Evolutionary conservation across 805 yeast genomes (phyloP), one percentile per base, ranked within the genome.

Genomic region (Ogataea nonfermentans): DNA sequence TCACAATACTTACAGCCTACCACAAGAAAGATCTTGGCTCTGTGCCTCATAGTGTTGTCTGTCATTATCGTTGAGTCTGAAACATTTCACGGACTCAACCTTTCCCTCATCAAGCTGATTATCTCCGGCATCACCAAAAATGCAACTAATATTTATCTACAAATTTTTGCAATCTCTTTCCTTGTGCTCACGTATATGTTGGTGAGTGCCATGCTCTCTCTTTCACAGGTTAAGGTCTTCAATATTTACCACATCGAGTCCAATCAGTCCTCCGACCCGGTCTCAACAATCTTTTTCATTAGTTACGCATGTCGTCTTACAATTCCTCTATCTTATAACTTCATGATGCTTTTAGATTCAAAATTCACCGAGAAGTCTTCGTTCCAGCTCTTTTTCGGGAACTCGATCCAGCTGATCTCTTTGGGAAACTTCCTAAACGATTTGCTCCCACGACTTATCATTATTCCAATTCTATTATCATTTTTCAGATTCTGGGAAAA

Each of bases 281-380:
- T 85, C 0, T 79, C 87, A 11, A 73, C 84, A 15, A 71, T 86
- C 24, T 87, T 86, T 56, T 87, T 84, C 58, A 78, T 89, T 14
- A 82, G 84, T 52, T 86, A 87, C 52, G 79, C 86, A 13, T 83
- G 90, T 36, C 78, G 95, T 47, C 66, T 87, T 56, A 84, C 95
- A 0, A 80, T 87, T 9, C 95, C 95, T 9, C 67, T 87, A 46
- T 78, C 86, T 17, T 87, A 83, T 63, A 87, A 87, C 61, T 87
- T 84, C 56, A 60, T 86, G 41, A 83, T 84, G 35, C 66, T 87
- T 38, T 71, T 82, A 42, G 70, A 78, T 33, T 34, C 56, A 2
- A 37, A 50, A 5, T 46, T 55, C 23, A 49, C 61, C 9, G 41
- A 50, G 23, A 52, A 60, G 16, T 68, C 79, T 2, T 65, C 69